Base-by-base conservation (phyloP, 2,329 filamentous ascomycete genomes). In the Rhinocladiella mackenziei region DNA sequence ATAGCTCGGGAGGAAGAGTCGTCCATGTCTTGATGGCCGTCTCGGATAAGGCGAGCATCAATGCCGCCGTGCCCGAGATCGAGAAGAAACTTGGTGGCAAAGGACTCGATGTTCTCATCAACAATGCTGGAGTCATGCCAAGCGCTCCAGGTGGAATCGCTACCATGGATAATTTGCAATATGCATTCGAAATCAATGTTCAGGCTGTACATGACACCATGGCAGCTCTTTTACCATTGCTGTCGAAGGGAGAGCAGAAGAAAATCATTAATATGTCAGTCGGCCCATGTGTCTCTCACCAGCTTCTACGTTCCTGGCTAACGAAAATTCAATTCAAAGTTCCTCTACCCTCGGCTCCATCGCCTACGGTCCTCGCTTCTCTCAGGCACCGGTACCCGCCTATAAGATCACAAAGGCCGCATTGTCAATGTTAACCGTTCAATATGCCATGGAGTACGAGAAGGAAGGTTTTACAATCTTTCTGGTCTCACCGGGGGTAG, bases 401-500 rank as follows among this genome's bases (percentile, higher is more conserved):
- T 70, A 70, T 61, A 65, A 71, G 47, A 63, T 74, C 50, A 65
- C 67, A 11, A 76, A 75, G 49, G 65, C 72, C 0, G 71, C 71
- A 0, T 43, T 74, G 48, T 72, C 73, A 46, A 68, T 69, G 59
- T 53, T 76, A 25, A 75, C 69, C 1, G 61, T 67, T 0, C 70
- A 71, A 47, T 73, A 67, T 34, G 63, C 68, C 0, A 38, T 60
- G 4, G 55, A 60, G 0, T 64, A 64, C 31, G 61, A 50, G 2
- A 48, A 63, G 4, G 60, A 69, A 18, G 70, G 69, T 1, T 73
- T 73, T 47, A 69, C 62, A 0, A 58, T 73, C 37, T 42, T 72
- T 7, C 59, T 63, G 0, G 30, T 74, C 3, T 65, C 58, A 15
- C 73, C 73, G 5, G 73, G 72, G 1, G 71, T 73, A 63, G 39